Conservation (phyloP, 495 filamentous ascomycete genomes). For the Xylaria palmicola region DNA sequence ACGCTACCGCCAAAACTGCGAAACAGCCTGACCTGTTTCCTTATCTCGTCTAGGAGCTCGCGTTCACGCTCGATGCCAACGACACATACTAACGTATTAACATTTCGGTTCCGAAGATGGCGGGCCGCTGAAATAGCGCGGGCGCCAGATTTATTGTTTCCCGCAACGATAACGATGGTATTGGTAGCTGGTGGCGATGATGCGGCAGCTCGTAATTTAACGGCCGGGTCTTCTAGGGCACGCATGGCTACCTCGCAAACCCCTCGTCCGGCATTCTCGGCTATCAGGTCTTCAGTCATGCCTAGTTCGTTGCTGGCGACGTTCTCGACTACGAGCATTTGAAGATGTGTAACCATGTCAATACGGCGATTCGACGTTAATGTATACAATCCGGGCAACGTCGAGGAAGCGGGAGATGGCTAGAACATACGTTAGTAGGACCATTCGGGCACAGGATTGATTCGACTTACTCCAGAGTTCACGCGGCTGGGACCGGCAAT, state of each 20-base stretch:
- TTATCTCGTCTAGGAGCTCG: constrained; percentile 67
- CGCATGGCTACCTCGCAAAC: constrained; percentile 79
- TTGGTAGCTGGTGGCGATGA: constrained; percentile 40
- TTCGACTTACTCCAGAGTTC: constrained; percentile 47
- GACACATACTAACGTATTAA: constrained; percentile 78
- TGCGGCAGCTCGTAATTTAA: constrained; percentile 46
- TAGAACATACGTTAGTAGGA: neutral
- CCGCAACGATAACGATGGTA: constrained; percentile 78
- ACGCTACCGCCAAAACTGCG: constrained; percentile 73
- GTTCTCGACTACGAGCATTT: constrained; percentile 88
- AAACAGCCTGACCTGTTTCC: constrained; percentile 72
- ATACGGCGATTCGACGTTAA: constrained; percentile 67
- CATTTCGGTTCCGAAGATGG: constrained; percentile 77
- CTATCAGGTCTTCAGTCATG: constrained; percentile 82
- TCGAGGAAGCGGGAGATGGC: constrained; percentile 1
- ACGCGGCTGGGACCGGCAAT: constrained; percentile 39
- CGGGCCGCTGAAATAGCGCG: constrained; percentile 82
- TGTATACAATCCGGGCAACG: constrained; percentile 41
- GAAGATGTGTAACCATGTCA: constrained; percentile 76
- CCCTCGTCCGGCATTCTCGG: constrained; percentile 84
- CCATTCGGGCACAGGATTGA: neutral
- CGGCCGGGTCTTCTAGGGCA: constrained; percentile 56
- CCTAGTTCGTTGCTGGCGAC: constrained; percentile 80
- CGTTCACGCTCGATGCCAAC: constrained; percentile 68
- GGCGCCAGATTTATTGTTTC: constrained; percentile 82